Base-by-base conservation (phyloP, 768 basidiomycete species). In the Dentipellis fragilis region DNA sequence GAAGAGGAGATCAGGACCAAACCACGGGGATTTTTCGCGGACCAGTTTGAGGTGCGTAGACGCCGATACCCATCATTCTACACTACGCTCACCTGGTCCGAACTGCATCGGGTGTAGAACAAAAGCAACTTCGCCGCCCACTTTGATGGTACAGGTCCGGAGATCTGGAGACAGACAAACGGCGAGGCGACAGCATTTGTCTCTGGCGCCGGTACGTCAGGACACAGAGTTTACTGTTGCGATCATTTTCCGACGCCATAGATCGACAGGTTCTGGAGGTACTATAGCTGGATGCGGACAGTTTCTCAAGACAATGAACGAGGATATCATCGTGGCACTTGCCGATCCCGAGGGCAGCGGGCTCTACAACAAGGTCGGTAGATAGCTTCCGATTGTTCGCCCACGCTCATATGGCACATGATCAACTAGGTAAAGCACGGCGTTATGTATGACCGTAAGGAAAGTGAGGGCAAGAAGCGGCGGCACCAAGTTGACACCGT, bases 331-430 rank as follows among this genome's bases (percentile, higher is more conserved):
- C 11, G 77, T 98, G 10, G 84, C 84, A 5, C 75, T 99, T 51
- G 79, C 89, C 10, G 96, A 99, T 69, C 93, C 94, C 0, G 87
- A 94, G 63, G 95, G 95, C 9, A 93, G 90, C 63, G 96, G 96
- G 1, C 71, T 99, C 51, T 96, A 86, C 70, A 97, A 97, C 71
- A 96, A 95, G 77, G 90, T 87, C 3, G 19, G 48, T 52, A 10
- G 23, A 14, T 49, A 19, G 46, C 16, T 42, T 9, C 19, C 53
- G 36, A 21, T 22, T 8, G 34, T 12, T 45, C 53, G 11, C 12
- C 21, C 34, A 22, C 17, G 37, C 23, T 42, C 21, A 50, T 34
- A 16, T 14, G 10, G 9, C 4, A 36, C 34, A 8, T 1, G 48
- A 89, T 4, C 38, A 17, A 4, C 0, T 50, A 89, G 86, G 80